These are phyloP conservation scores for Solanum tarijense DNA, from an alignment of 257 asterid species.

Conservation along the genomic window DNA sequence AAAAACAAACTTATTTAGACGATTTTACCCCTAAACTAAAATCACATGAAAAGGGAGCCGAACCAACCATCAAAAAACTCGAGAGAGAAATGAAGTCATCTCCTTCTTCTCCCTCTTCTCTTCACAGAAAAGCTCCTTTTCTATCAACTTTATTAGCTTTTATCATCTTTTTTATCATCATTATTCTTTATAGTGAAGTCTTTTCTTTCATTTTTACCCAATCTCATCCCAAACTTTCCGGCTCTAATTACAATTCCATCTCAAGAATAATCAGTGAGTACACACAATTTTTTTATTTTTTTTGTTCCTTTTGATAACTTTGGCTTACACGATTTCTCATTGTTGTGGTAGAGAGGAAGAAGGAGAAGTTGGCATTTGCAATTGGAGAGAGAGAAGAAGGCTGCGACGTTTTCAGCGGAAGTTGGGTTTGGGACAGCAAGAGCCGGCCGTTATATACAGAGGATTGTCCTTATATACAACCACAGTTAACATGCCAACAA, in stretches of 20 bases:
- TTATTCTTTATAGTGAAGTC: slow-evolving; percentile 17
- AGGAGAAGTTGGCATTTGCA: slow-evolving; percentile 51
- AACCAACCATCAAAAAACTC: not conserved
- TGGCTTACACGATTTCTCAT: not conserved
- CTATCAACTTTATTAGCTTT: slow-evolving; percentile 18
- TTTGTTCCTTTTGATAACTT: not conserved
- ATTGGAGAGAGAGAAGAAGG: slow-evolving; percentile 42
- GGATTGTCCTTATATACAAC: slow-evolving; percentile 76
- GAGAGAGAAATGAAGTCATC: slow-evolving; percentile 16
- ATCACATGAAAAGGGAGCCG: not conserved
- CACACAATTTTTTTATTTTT: not conserved
- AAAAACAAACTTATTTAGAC: not conserved
- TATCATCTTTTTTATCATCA: slow-evolving; percentile 15
- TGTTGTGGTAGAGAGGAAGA: slow-evolving; percentile 54
- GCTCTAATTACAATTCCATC: not conserved
- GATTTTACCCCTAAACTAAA: not conserved
- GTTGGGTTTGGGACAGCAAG: slow-evolving; percentile 66
- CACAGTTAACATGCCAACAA: slow-evolving; percentile 80
- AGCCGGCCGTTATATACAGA: slow-evolving; percentile 48
- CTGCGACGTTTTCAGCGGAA: slow-evolving; percentile 69
- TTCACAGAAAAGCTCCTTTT: slow-evolving; percentile 15
- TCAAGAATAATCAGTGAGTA: slow-evolving; percentile 18
- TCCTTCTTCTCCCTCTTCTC: slow-evolving; percentile 8
- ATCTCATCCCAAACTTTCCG: not conserved
- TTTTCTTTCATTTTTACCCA: slow-evolving; percentile 12